Conservation (phyloP, 2,329 filamentous ascomycete species). For the Cytospora piceicola region DNA sequence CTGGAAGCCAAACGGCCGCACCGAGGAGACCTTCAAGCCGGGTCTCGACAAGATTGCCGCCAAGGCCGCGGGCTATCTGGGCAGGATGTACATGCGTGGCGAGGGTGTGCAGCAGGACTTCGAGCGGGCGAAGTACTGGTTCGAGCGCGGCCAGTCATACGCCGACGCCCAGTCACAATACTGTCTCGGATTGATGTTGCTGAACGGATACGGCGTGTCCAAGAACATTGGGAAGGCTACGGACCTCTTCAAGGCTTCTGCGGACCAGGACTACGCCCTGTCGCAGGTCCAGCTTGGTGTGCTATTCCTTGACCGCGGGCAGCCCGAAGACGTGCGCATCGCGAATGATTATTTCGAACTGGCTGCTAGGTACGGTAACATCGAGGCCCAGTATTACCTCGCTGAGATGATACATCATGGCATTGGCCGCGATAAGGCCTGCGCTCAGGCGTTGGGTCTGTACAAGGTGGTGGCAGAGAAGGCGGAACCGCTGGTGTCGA, state of each 20-base stretch:
- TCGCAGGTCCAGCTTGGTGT: conserved; percentile 83
- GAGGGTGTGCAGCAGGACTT: conserved; percentile 83
- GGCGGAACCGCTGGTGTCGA: conserved; percentile 73
- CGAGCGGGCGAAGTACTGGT: conserved; percentile 78
- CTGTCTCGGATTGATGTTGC: conserved; percentile 79
- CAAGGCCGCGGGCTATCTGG: conserved; percentile 85
- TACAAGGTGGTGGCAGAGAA: conserved; percentile 81
- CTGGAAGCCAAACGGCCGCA: conserved; percentile 79
- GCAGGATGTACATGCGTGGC: conserved; percentile 86
- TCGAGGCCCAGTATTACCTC: conserved; percentile 90
- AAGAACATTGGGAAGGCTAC: conserved; percentile 74
- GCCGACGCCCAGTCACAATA: conserved; percentile 85
- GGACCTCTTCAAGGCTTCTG: conserved; percentile 75
- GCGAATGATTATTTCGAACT: conserved; percentile 88
- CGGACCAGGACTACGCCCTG: conserved; percentile 79
- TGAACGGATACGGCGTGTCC: conserved; percentile 72
- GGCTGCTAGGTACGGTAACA: conserved; percentile 78
- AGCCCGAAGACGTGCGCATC: conserved; percentile 68
- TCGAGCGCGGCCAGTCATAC: conserved; percentile 74
- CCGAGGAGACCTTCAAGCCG: conserved; percentile 69
- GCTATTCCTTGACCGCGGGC: conserved; percentile 83
- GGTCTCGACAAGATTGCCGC: conserved; percentile 77
- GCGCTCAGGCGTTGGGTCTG: conserved; percentile 75
- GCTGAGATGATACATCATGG: conserved; percentile 84
- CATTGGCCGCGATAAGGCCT: conserved; percentile 78